These are phyloP conservation scores for Termitomyces sp. DNA, from an alignment of 768 basidiomycete species.

Conservation along the genomic window DNA sequence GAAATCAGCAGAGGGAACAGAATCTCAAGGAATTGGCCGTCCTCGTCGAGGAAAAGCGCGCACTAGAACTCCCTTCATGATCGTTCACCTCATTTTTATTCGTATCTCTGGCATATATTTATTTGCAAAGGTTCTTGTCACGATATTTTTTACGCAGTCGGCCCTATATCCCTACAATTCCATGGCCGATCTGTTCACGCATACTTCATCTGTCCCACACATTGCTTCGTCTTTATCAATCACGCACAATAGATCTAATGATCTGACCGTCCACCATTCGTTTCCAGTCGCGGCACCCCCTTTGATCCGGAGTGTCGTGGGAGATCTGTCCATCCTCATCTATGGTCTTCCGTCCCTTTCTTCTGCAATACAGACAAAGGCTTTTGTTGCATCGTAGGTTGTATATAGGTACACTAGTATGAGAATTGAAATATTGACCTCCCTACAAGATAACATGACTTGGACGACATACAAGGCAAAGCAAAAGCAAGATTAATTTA, in stretches of 20 bases:
- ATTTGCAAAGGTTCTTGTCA: conserved; percentile 13
- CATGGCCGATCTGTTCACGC: conserved; percentile 11
- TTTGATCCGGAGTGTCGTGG: conserved; percentile 8
- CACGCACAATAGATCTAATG: conserved; percentile 17
- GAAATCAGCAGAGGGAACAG: conserved; percentile 38
- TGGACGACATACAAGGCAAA: not conserved
- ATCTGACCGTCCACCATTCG: conserved; percentile 19
- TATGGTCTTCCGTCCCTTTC: conserved; percentile 1
- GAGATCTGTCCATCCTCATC: not conserved
- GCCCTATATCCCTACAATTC: conserved; percentile 15
- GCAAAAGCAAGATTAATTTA: not conserved
- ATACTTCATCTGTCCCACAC: conserved; percentile 11
- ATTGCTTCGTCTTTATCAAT: conserved; percentile 9
- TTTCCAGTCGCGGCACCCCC: conserved; percentile 5
- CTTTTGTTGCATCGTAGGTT: conserved; percentile 8
- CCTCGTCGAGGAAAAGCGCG: conserved; percentile 54
- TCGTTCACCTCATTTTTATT: conserved; percentile 3
- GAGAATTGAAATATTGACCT: conserved; percentile 9
- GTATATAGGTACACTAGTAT: conserved; percentile 12
- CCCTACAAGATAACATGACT: not conserved
- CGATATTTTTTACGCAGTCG: conserved; percentile 5
- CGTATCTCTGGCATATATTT: conserved; percentile 9
- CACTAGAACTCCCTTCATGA: conserved; percentile 34
- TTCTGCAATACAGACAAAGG: conserved; percentile 7
- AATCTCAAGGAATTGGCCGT: conserved; percentile 42